Conservation (phyloP, 148 eudicot species). For the Cornus controversa region DNA sequence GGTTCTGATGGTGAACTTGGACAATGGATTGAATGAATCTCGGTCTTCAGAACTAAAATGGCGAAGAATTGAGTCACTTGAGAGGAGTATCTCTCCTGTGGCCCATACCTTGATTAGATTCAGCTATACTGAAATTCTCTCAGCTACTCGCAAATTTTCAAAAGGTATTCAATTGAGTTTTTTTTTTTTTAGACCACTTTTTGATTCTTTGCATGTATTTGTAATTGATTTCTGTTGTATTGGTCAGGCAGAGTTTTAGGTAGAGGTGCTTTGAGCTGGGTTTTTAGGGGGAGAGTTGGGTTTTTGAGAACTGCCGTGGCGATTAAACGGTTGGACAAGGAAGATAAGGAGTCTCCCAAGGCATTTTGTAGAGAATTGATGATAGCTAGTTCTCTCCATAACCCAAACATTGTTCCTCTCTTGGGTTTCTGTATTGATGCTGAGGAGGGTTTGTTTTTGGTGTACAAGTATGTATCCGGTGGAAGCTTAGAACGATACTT, state of each 20-base stretch:
- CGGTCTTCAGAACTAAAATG: slow-evolving; percentile 53
- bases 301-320: slow-evolving; percentile 77
- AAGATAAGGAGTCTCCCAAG: slow-evolving; percentile 82
- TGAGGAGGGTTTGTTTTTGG: slow-evolving; percentile 87
- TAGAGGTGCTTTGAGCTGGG: slow-evolving; percentile 97
- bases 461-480: slow-evolving; percentile 91
- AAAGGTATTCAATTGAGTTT: slow-evolving; percentile 46
- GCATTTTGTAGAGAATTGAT: slow-evolving; percentile 87
- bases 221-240: slow-evolving; percentile 15
- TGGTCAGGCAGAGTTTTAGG: slow-evolving; percentile 91
- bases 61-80: slow-evolving; percentile 61
- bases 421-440: slow-evolving; percentile 93
- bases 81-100: slow-evolving; percentile 72
- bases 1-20: slow-evolving; percentile 77
- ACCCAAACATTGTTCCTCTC: slow-evolving; percentile 85
- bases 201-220: background rate
- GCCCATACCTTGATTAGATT: slow-evolving; percentile 58
- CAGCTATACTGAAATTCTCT: slow-evolving; percentile 51
- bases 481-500: slow-evolving; percentile 91
- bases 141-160: slow-evolving; percentile 66
- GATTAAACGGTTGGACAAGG: slow-evolving; percentile 85
- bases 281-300: slow-evolving; percentile 87
- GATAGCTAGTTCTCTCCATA: slow-evolving; percentile 91
- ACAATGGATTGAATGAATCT: slow-evolving; percentile 46
- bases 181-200: background rate